Evolutionary conservation across 257 asterid species (phyloP), one percentile per base, ranked within the genome.

Genomic region (Scutellaria galericulata): DNA sequence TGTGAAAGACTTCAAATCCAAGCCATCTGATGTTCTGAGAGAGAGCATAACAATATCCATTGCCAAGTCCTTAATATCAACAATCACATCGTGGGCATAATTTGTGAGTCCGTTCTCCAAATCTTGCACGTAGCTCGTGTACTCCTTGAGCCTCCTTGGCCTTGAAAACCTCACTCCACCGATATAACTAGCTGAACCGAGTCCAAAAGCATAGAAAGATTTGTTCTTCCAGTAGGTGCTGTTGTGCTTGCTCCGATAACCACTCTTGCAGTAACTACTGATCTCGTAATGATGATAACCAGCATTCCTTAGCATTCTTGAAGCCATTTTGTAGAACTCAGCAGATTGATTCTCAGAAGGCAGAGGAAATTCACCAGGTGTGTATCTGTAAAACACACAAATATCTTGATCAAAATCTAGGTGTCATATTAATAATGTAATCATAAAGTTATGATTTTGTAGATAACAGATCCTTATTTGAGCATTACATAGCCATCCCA

Each of bases 211-310:
- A 14, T 88, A 91, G 83, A 84, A 94, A 1, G 96, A 58, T 72
- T 78, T 81, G 89, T 81, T 86, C 75, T 86, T 86, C 99, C 99
- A 94, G 86, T 94, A 94, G 2, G 89, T 87, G 45, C 70, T 81
- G 56, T 94, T 94, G 92, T 94, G 99, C 78, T 85, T 87, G 88
- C 97, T 91, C 35, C 83, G 83, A 66, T 87, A 91, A 61, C 96
- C 97, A 52, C 75, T 79, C 80, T 79, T 92, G 89, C 93, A 74
- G 85, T 89, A 91, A 72, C 99, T 94, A 70, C 99, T 94, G 71
- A 94, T 88, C 82, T 94, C 99, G 10, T 91, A 94, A 75, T 94
- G 99, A 55, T 87, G 88, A 66, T 88, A 94, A 51, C 96, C 97
- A 53, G 93, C 93, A 12, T 78, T 75, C 6, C 81, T 53, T 44